These are phyloP conservation scores for Peribolospora kevripleyi DNA, from an alignment of 768 basidiomycete genomes.

Conservation along the genomic window DNA sequence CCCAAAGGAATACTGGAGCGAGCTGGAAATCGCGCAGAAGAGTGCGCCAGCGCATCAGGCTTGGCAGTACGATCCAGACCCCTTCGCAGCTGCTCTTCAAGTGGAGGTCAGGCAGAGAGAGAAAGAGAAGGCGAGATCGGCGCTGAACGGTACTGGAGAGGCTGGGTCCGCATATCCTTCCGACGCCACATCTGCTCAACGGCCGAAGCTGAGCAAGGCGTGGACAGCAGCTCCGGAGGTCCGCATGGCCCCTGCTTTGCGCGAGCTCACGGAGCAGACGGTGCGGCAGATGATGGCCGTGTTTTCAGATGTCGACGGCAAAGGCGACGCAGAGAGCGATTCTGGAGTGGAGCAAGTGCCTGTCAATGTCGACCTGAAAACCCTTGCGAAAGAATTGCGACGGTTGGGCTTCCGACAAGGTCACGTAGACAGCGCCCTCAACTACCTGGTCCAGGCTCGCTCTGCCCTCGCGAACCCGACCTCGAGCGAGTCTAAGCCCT, in stretches of 20 bases:
- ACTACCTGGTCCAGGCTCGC: slow-evolving; percentile 30
- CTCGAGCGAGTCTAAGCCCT: slow-evolving; percentile 25
- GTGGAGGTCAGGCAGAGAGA: slow-evolving; percentile 3
- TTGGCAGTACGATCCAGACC: background rate
- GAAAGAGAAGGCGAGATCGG: slow-evolving; percentile 7
- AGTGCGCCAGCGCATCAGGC: background rate
- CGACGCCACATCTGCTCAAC: background rate
- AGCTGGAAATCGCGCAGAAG: slow-evolving; percentile 45
- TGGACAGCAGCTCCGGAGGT: slow-evolving; percentile 36
- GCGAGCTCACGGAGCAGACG: slow-evolving; percentile 56
- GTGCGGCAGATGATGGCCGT: slow-evolving; percentile 38
- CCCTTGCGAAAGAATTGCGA: slow-evolving; percentile 32
- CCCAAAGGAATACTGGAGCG: slow-evolving; percentile 68
- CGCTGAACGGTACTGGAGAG: background rate
- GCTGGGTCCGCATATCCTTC: background rate
- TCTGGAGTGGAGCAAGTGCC: slow-evolving; percentile 7
- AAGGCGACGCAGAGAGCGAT: slow-evolving; percentile 15
- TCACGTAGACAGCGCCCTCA: slow-evolving; percentile 23
- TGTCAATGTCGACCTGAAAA: background rate
- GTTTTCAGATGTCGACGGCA: slow-evolving; percentile 18
- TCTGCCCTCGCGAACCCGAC: slow-evolving; percentile 14
- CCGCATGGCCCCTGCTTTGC: slow-evolving; percentile 48
- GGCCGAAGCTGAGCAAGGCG: slow-evolving; percentile 6
- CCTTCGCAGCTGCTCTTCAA: background rate
- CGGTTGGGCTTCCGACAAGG: slow-evolving; percentile 38